phyloP scores from a whole-genome alignment of 345 rosid species.

The Pistacia vera region DNA sequence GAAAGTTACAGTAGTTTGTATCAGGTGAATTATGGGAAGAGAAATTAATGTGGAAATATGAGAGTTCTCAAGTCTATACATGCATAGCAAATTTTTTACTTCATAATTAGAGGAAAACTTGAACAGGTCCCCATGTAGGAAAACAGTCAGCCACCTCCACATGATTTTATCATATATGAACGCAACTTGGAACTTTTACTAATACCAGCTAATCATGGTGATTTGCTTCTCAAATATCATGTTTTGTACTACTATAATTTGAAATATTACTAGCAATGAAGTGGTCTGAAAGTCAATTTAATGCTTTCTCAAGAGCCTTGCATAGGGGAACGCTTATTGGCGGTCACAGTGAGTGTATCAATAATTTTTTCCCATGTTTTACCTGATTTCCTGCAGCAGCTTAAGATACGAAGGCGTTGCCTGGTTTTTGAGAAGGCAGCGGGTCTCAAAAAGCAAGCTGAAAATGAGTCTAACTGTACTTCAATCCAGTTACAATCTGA shows the following conservation, averaged over 20 bases:
- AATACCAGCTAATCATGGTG: neutral
- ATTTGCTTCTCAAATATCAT: neutral
- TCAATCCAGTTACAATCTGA: constrained; percentile 26
- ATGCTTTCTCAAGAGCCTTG: neutral
- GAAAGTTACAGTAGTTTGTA: too few relatives aligned
- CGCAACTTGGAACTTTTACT: neutral
- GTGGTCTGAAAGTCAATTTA: neutral
- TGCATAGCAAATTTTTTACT: too few relatives aligned
- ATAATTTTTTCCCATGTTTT: constrained; percentile 7
- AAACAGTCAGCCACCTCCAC: too few relatives aligned
- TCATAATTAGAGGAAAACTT: too few relatives aligned
- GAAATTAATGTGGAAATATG: too few relatives aligned
- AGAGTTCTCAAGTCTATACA: too few relatives aligned
- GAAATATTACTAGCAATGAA: neutral
- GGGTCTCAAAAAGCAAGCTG: constrained; percentile 38
- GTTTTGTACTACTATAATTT: neutral
- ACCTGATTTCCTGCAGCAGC: constrained; percentile 39
- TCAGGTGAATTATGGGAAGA: too few relatives aligned
- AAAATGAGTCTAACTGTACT: constrained; percentile 30
- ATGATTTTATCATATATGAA: too few relatives aligned
- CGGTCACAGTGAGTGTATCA: neutral
- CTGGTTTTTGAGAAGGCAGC: constrained; percentile 56
- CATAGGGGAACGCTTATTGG: constrained; percentile 16
- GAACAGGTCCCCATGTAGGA: too few relatives aligned
- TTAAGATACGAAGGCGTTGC: constrained; percentile 56